These are phyloP conservation scores for Solanum okadae DNA, from an alignment of 257 asterid genomes.

Conservation along the genomic window DNA sequence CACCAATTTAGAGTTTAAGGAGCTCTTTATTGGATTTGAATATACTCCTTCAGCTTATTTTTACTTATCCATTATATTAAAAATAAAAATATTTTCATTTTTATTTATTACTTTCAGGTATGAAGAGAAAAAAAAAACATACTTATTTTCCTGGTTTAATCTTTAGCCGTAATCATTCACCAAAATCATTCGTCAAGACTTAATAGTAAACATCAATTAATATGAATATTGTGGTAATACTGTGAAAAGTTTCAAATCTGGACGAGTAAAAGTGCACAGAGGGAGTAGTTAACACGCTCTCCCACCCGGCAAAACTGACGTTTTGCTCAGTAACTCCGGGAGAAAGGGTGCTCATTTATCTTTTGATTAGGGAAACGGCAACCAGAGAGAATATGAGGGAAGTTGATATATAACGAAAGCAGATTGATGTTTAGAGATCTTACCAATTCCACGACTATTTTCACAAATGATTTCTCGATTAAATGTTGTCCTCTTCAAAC, in stretches of 20 bases:
- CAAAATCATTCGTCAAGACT: too few relatives aligned
- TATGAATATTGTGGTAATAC: too few relatives aligned
- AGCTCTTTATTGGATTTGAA: background rate
- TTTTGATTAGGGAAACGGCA: background rate
- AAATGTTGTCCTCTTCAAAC: slow-evolving; percentile 8
- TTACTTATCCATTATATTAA: too few relatives aligned
- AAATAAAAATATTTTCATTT: too few relatives aligned
- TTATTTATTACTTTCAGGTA: too few relatives aligned
- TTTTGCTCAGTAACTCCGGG: background rate
- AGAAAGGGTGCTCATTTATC: background rate
- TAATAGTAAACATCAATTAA: too few relatives aligned
- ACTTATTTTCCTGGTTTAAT: background rate
- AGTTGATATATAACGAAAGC: background rate
- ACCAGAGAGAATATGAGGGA: background rate
- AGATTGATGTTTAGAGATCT: background rate
- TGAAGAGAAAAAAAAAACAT: too few relatives aligned
- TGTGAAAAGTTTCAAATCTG: background rate
- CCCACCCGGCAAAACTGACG: background rate
- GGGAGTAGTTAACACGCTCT: too few relatives aligned
- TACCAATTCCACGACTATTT: slow-evolving; percentile 15
- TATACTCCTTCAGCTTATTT: too few relatives aligned
- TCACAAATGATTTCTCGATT: slow-evolving; percentile 24
- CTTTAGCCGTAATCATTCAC: background rate
- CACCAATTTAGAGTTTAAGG: background rate
- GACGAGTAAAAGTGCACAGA: too few relatives aligned